A percentile compares a stretch with the other conserved stretches of the same genome.
Conservation (phyloP, 352 stramenopile genomes). For the Phytopythium kandeliae region DNA sequence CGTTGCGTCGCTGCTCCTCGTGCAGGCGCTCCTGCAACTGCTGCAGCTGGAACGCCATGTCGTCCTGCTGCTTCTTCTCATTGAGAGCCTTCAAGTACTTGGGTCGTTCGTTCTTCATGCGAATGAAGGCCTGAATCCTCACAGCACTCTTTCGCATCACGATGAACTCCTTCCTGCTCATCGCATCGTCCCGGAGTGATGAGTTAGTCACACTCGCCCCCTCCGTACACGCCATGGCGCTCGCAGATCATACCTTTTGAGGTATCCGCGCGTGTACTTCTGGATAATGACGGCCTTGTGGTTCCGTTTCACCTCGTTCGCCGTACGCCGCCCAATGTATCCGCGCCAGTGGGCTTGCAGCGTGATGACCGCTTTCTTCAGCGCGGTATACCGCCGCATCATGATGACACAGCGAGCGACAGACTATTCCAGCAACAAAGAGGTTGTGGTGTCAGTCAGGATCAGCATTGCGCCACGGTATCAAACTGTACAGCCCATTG, state of each 20-base stretch:
- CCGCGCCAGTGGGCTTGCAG: constrained; percentile 79
- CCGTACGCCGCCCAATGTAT: constrained; percentile 51
- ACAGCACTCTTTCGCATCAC: constrained; percentile 41
- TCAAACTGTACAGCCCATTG: neutral
- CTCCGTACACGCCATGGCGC: neutral
- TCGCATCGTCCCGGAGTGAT: neutral
- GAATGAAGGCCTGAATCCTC: constrained; percentile 55
- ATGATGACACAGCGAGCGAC: constrained; percentile 74
- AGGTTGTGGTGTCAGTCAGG: neutral
- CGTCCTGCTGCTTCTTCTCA: constrained; percentile 49
- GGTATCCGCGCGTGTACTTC: constrained; percentile 52
- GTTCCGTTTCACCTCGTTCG: constrained; percentile 38
- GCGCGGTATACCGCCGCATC: constrained; percentile 68
- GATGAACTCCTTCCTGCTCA: constrained; percentile 48
- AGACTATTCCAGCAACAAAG: constrained; percentile 29
- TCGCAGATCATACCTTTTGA: constrained; percentile 34
- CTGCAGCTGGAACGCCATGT: constrained; percentile 52
- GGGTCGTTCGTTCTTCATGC: constrained; percentile 52
- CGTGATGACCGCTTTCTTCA: constrained; percentile 42
- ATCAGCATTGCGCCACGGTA: neutral
- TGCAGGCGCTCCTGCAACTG: constrained; percentile 56
- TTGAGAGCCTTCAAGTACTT: constrained; percentile 48
- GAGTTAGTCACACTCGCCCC: constrained; percentile 5
- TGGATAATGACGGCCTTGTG: constrained; percentile 66
- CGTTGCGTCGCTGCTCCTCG: constrained; percentile 55